These are phyloP conservation scores for Antrodiella citrinella DNA, from an alignment of 768 basidiomycete genomes.

Conservation along the genomic window DNA sequence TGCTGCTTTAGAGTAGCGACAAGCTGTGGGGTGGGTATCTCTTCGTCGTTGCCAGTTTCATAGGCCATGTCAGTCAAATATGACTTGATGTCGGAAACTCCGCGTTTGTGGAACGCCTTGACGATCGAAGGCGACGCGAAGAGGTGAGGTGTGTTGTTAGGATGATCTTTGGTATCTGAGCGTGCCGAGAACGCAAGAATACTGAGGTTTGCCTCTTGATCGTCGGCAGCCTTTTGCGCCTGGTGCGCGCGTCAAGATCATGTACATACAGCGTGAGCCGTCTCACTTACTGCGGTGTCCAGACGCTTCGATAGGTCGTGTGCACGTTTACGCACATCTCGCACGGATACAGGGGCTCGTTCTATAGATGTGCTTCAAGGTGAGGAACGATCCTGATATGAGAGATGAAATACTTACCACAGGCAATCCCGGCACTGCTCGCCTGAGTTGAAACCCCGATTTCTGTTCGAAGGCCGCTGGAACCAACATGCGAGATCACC, in stretches of 20 bases:
- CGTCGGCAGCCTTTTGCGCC: background rate
- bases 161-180: background rate
- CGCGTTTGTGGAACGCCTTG: background rate
- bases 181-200: background rate
- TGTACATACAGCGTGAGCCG: background rate
- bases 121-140: background rate
- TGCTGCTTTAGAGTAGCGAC: background rate
- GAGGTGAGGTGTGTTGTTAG: background rate
- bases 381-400: background rate
- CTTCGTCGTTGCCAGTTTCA: background rate
- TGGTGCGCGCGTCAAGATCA: background rate
- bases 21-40: background rate
- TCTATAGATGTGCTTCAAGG: background rate
- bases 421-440: background rate
- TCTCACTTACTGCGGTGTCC: background rate
- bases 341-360: background rate
- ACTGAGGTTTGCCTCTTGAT: background rate
- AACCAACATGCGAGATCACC: background rate
- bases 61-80: background rate
- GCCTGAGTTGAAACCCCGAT: too few species aligned
- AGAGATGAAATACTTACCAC: background rate
- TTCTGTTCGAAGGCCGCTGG: background rate
- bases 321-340: background rate
- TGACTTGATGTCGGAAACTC: background rate
- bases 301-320: background rate